phyloP scores from a whole-genome alignment of 228 moss, liverwort and hornwort genomes.

The Sphagnum magellanicum region DNA sequence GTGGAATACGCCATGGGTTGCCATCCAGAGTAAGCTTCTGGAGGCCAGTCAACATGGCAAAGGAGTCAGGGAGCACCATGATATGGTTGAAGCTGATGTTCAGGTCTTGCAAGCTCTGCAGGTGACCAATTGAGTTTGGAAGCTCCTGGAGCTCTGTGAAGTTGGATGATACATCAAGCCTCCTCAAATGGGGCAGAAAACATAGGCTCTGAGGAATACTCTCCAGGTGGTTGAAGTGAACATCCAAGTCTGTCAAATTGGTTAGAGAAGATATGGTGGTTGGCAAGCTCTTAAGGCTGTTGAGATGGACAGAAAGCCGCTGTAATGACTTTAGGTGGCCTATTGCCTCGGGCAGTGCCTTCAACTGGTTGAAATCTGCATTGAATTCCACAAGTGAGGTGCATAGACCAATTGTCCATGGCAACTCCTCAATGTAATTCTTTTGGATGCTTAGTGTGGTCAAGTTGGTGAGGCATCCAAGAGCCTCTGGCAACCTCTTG shows the following conservation, averaged over 20 bases:
- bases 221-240: constrained; percentile 61
- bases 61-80: constrained; percentile 58
- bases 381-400: constrained; percentile 63
- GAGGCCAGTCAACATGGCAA: constrained; percentile 67
- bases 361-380: constrained; percentile 74
- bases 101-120: constrained; percentile 75
- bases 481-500: constrained; percentile 48
- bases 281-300: constrained; percentile 65
- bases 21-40: constrained; percentile 58
- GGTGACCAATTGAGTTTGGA: constrained; percentile 59
- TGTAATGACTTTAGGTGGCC: constrained; percentile 56
- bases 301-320: constrained; percentile 56
- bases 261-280: constrained; percentile 70
- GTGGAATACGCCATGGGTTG: constrained; percentile 60
- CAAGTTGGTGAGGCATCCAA: constrained; percentile 61
- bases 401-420: constrained; percentile 69
- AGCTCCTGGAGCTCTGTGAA: constrained; percentile 60
- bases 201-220: constrained; percentile 76
- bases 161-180: constrained; percentile 77
- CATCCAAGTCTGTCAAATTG: constrained; percentile 63
- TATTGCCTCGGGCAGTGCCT: constrained; percentile 78
- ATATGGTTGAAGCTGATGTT: constrained; percentile 62
- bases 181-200: constrained; percentile 43
- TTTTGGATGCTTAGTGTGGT: constrained; percentile 43
- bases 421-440: constrained; percentile 81